Conservation (phyloP, 805 yeast genomes). For the Maudiozyma turicensis region DNA sequence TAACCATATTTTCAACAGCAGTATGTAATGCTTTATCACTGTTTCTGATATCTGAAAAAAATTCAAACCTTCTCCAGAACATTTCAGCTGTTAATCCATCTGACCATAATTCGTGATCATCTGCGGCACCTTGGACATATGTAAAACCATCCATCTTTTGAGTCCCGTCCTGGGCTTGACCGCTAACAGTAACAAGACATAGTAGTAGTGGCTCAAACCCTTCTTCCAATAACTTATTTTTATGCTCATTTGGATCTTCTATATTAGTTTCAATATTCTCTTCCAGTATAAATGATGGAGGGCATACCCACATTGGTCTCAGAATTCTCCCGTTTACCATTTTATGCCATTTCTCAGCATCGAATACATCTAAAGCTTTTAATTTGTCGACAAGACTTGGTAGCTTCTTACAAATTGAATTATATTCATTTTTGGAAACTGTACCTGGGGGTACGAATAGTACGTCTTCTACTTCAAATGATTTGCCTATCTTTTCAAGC, state of each 20-base stretch:
- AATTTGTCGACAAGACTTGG: constrained; percentile 41
- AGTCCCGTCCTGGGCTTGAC: constrained; percentile 49
- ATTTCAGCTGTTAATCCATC: constrained; percentile 41
- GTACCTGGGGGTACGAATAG: constrained; percentile 42
- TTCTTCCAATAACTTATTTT: constrained; percentile 29
- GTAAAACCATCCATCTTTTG: constrained; percentile 38
- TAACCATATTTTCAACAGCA: constrained; percentile 4
- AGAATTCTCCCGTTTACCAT: constrained; percentile 40
- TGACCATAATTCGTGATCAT: constrained; percentile 87
- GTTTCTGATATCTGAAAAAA: constrained; percentile 19
- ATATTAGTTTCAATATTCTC: constrained; percentile 22
- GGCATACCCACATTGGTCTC: constrained; percentile 63
- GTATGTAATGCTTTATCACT: constrained; percentile 27
- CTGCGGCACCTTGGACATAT: constrained; percentile 91
- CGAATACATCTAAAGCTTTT: constrained; percentile 32
- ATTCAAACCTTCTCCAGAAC: constrained; percentile 43
- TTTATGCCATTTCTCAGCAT: constrained; percentile 24
- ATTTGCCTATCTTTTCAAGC: constrained; percentile 26
- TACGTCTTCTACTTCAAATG: constrained; percentile 24
- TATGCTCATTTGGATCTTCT: constrained; percentile 21
- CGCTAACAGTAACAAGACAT: constrained; percentile 47
- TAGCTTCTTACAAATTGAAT: constrained; percentile 38
- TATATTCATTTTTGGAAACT: constrained; percentile 48
- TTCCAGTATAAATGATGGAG: constrained; percentile 32
- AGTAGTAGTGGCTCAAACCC: constrained; percentile 37